Conservation (phyloP, 495 filamentous ascomycete species). For the Hypomontagnella submonticulosa region DNA sequence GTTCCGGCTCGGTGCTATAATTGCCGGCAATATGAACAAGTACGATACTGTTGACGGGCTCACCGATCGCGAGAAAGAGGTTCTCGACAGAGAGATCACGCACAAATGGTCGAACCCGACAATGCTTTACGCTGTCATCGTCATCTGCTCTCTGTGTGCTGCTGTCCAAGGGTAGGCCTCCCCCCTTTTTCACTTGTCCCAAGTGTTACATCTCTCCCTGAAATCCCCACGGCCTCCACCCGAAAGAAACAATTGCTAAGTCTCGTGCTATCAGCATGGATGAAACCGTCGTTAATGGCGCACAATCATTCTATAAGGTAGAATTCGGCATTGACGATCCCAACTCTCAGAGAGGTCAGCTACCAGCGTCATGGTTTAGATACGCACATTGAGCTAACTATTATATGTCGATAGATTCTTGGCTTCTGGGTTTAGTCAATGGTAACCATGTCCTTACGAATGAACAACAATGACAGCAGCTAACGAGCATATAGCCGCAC, state of each 20-base stretch:
- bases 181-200: not conserved
- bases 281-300: conserved; percentile 83
- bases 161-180: conserved; percentile 56
- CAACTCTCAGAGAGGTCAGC: conserved; percentile 46
- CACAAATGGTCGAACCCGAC: conserved; percentile 79
- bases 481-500: conserved; percentile 51
- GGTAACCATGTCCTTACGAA: conserved; percentile 48
- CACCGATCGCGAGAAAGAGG: conserved; percentile 65
- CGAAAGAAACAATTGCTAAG: too few relatives aligned
- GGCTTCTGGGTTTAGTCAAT: conserved; percentile 77
- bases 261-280: conserved; percentile 62
- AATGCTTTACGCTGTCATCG: conserved; percentile 74
- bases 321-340: conserved; percentile 74
- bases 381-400: conserved; percentile 23
- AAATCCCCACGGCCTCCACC: too few relatives aligned
- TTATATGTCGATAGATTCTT: conserved; percentile 51
- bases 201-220: too few relatives aligned
- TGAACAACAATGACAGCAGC: not conserved
- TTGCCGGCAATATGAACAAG: conserved; percentile 58
- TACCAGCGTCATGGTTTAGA: not conserved
- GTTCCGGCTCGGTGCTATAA: conserved; percentile 77
- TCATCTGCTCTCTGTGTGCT: conserved; percentile 61
- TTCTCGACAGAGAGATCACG: conserved; percentile 69
- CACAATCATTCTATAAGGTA: conserved; percentile 72
- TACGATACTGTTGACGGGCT: conserved; percentile 67